A percentile compares a stretch with the other conserved stretches of the same genome.
These are phyloP conservation scores for Mycena maculata DNA, from an alignment of 768 basidiomycete species.

Conservation along the genomic window DNA sequence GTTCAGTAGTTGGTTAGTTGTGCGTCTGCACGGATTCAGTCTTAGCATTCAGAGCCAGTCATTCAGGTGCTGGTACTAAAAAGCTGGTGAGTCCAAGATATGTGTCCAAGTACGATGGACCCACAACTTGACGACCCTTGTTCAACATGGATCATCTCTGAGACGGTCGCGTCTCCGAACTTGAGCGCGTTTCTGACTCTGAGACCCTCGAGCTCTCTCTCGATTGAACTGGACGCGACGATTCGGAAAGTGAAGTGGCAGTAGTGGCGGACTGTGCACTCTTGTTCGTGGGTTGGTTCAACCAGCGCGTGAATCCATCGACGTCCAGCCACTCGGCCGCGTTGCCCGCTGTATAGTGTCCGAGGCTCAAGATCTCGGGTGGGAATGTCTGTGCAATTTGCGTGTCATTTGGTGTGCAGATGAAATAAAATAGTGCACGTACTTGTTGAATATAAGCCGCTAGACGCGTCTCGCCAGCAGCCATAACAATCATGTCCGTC, in stretches of 20 bases:
- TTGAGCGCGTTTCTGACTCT: not conserved
- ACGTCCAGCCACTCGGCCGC: constrained; percentile 29
- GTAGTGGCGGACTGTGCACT: not conserved
- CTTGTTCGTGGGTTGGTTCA: constrained; percentile 5
- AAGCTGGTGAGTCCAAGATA: too few relatives aligned
- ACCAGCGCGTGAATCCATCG: constrained; percentile 24
- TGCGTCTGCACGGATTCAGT: too few relatives aligned
- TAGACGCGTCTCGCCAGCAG: constrained; percentile 29
- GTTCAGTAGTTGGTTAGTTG: too few relatives aligned
- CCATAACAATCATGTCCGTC: constrained; percentile 28
- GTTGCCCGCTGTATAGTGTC: constrained; percentile 14
- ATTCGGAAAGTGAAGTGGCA: not conserved
- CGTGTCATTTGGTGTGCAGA: not conserved
- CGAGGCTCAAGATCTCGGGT: not conserved
- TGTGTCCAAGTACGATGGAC: too few relatives aligned
- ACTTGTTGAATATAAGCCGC: constrained; percentile 27
- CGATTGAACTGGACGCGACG: not conserved
- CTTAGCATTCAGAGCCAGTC: too few relatives aligned
- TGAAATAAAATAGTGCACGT: not conserved
- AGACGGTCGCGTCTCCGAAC: too few relatives aligned
- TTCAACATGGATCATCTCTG: too few relatives aligned
- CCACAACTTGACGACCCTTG: too few relatives aligned
- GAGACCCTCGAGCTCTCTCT: too few relatives aligned
- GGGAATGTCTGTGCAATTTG: constrained; percentile 11
- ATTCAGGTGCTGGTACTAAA: too few relatives aligned